Conservation (phyloP, 176 grass and related monocot species). For the Aegilops umbellulata region DNA sequence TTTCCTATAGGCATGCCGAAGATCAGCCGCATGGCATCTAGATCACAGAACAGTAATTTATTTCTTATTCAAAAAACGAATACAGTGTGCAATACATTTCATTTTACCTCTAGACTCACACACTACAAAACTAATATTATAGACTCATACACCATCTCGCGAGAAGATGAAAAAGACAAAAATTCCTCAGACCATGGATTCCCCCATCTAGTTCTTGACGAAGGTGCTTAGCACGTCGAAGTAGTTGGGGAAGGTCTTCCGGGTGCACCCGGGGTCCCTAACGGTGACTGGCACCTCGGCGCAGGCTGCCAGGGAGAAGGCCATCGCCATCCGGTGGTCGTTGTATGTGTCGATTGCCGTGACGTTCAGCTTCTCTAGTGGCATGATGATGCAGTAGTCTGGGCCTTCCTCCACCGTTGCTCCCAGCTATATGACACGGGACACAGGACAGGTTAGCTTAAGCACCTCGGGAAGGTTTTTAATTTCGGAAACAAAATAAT, state of each 20-base stretch:
- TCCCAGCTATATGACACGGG: conserved; percentile 32
- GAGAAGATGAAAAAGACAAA: conserved; percentile 7
- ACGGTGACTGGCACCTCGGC: conserved; percentile 73
- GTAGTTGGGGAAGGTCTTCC: conserved; percentile 96
- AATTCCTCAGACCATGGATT: neutral
- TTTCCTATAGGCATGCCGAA: too few species aligned
- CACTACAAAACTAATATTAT: too few species aligned
- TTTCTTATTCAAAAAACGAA: too few species aligned
- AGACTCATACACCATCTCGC: too few species aligned
- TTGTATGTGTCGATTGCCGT: conserved; percentile 84
- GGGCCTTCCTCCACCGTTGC: conserved; percentile 87
- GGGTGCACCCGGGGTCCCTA: conserved; percentile 84
- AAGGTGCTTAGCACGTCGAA: conserved; percentile 80
- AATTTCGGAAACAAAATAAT: too few species aligned
- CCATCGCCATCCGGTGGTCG: conserved; percentile 95
- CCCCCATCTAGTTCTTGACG: conserved; percentile 48
- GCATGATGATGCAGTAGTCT: conserved; percentile 91
- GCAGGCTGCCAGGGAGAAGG: conserved; percentile 81
- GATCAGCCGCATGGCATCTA: too few species aligned
- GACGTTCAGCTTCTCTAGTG: conserved; percentile 77
- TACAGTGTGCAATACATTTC: too few species aligned
- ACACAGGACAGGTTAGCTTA: neutral
- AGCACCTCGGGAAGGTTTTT: neutral
- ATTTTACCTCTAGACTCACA: neutral
- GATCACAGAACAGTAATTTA: too few species aligned